Evolutionary conservation across 164 flowering plant genomes (phyloP), one percentile per base, ranked within the genome.

Genomic region (Platanus orientalis): DNA sequence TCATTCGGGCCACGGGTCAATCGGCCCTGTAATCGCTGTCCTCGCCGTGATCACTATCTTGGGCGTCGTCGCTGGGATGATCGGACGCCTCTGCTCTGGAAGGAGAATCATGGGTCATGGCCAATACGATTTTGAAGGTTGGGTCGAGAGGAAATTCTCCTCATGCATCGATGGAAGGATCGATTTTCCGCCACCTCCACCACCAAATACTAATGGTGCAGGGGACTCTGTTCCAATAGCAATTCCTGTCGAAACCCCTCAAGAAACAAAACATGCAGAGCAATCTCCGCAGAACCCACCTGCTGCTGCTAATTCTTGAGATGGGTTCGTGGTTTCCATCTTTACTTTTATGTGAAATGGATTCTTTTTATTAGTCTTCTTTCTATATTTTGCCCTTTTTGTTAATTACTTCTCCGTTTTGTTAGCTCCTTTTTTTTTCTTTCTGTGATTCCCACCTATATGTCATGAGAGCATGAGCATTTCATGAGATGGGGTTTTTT

Each of bases 111-210:
- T 58, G 69, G 72, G 77, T 1, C 64, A 70, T 26, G 79, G 81
- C 0, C 77, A 74, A 44, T 87, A 75, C 64, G 91, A 84, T 67
- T 60, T 86, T 4, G 94, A 87, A 50, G 74, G 78, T 2, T 87
- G 92, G 94, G 76, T 82, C 1, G 81, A 81, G 72, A 54, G 53
- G 0, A 77, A 77, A 62, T 81, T 74, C 65, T 62, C 81, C 2
- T 63, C 85, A 30, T 81, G 85, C 68, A 67, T 81, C 24, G 83
- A 81, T 48, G 94, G 94, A 13, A 68, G 78, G 32, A 63, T 84
- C 48, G 78, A 66, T 45, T 63, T 61, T 9, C 73, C 70, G 21
- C 72, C 76, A n/a, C 67, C 53, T 6, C 75, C 64, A 29, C 70
- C 59, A 9, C 29, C 30, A 4, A 20, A n/a, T 20, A 32, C 23